Conservation (phyloP, 177 flowering plant species). For the Vitis hybrid region DNA sequence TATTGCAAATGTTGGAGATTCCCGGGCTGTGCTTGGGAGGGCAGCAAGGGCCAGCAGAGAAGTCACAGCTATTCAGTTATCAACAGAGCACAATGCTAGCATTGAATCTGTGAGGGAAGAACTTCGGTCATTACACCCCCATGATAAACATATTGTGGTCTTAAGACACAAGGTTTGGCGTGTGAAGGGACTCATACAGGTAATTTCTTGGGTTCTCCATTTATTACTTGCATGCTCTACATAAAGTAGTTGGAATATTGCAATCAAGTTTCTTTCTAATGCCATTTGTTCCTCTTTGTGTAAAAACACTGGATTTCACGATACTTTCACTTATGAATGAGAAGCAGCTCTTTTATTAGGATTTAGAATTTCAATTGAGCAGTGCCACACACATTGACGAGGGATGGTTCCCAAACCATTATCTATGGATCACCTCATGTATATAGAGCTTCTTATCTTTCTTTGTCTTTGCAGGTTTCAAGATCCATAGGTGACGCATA, state of each 20-base stretch:
- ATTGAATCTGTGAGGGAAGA: conserved; percentile 72
- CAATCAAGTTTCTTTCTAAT: neutral
- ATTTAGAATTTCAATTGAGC: no score
- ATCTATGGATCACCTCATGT: neutral
- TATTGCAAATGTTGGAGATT: conserved; percentile 90
- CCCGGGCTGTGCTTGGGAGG: conserved; percentile 75
- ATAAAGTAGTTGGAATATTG: no score
- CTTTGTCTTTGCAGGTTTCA: conserved; percentile 38
- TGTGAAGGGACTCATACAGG: conserved; percentile 92
- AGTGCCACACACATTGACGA: no score
- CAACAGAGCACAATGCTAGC: conserved; percentile 82
- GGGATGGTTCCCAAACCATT: neutral
- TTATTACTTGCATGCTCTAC: neutral
- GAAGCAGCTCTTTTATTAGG: no score
- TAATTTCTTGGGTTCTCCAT: conserved; percentile 15
- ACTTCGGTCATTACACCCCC: conserved; percentile 62
- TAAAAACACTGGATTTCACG: no score
- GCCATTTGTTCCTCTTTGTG: no score
- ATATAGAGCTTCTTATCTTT: neutral
- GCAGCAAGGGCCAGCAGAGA: conserved; percentile 31
- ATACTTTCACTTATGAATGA: no score
- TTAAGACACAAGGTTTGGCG: conserved; percentile 83
- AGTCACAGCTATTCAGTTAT: conserved; percentile 64
- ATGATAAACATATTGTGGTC: conserved; percentile 75
- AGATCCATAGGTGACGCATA: conserved; percentile 73